Evolutionary conservation across 805 yeast genomes (phyloP), one percentile per base, ranked within the genome.

Genomic region (Barnettozyma vustinii): DNA sequence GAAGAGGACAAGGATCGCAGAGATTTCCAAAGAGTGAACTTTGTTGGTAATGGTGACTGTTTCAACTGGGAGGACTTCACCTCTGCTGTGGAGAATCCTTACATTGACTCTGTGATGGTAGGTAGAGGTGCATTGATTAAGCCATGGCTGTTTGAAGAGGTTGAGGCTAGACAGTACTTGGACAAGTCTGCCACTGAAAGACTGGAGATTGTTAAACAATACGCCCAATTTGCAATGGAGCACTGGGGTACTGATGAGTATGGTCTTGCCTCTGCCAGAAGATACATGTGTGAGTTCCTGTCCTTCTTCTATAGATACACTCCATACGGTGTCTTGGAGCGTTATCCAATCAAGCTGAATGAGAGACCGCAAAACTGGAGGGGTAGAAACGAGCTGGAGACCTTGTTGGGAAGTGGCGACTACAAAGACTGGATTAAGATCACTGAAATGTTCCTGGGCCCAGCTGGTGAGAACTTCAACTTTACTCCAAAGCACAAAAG

Each of bases 201-300:
- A 66, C 76, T 94, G 49, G 95, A 83, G 35, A 79, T 84, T 40
- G 66, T 92, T 59, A 72, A 74, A 54, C 76, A 75, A 45, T 94
- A 82, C 63, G 81, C 96, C 4, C 70, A 82, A 47, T 87, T 72
- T 64, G 97, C 99, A 0, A 74, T 94, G 56, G 89, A 89, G 57
- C 98, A 94, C 67, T 94, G 99, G 98, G 99, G 99, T 5, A 77
- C 96, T 0, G 99, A 94, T 63, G 96, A 88, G 59, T 92, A 84
- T 65, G 99, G 99, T 37, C 78, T 94, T 48, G 84, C 87, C 50
- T 80, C 80, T 55, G 83, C 96, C 13, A 82, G 99, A 67, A 75
- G 98, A 59, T 94, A 80, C 67, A 71, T 92, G 75, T 92, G 97
- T 70, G 99, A 94, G 68, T 94, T 89, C 66, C 73, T 94, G 63